Evolutionary conservation across 768 basidiomycete species (phyloP).

Genomic region (Mycena capillaripes): DNA sequence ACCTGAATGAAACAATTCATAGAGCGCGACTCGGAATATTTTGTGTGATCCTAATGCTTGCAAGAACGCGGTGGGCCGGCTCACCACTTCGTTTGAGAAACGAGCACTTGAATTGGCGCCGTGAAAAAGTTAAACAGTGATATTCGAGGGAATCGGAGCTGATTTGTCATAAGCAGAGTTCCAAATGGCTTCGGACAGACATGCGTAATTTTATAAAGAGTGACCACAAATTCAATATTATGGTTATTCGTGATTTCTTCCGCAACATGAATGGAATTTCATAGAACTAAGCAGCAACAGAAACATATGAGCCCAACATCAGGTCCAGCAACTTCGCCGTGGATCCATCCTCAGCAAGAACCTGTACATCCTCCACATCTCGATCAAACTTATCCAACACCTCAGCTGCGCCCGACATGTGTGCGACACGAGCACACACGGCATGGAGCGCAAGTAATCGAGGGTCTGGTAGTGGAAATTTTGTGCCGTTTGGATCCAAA

Average conservation of each 20-base stretch:
- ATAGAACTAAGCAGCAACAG: neutral
- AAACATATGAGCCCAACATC: neutral
- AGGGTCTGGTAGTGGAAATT: conserved; percentile 31
- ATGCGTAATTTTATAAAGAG: too few species aligned
- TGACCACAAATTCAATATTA: neutral
- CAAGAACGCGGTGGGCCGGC: too few species aligned
- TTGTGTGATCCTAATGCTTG: neutral
- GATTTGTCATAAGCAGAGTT: too few species aligned
- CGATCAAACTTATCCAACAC: conserved; percentile 16
- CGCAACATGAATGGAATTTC: neutral
- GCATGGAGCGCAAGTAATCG: conserved; percentile 40
- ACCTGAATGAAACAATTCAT: neutral
- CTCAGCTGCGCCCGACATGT: conserved; percentile 40
- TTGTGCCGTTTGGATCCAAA: conserved; percentile 1
- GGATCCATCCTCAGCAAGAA: neutral
- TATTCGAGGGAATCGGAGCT: too few species aligned
- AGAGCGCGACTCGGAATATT: neutral
- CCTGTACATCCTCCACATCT: conserved; percentile 3
- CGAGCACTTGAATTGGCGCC: too few species aligned
- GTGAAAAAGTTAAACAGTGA: too few species aligned
- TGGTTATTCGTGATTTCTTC: neutral
- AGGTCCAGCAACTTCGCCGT: neutral
- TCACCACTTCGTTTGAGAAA: too few species aligned
- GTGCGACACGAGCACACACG: conserved; percentile 42
- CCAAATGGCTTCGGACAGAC: too few species aligned